phyloP scores from a whole-genome alignment of 306 rosid genomes.

The Rubus idaeus region DNA sequence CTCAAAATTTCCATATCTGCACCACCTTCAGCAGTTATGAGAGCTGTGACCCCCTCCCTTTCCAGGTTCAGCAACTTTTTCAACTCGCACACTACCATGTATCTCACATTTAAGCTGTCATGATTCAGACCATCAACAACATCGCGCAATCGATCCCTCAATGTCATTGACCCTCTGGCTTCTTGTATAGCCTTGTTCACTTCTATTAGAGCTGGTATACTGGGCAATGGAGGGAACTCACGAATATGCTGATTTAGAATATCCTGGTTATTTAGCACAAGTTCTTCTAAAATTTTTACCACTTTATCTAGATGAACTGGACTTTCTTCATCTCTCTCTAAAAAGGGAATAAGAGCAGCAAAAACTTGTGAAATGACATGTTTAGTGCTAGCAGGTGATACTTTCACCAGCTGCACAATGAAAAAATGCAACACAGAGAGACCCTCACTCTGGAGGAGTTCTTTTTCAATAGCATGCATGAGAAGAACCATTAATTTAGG shows the following conservation, averaged over 20 bases:
- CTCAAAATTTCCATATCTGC: constrained; percentile 83
- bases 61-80: constrained; percentile 76
- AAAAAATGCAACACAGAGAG: constrained; percentile 79
- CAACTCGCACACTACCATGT: constrained; percentile 85
- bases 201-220: constrained; percentile 66
- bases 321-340: constrained; percentile 75
- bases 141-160: constrained; percentile 74
- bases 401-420: constrained; percentile 65
- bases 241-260: constrained; percentile 62
- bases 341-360: constrained; percentile 91
- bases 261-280: constrained; percentile 62
- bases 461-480: constrained; percentile 81
- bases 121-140: constrained; percentile 88
- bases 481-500: constrained; percentile 94
- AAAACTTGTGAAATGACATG: constrained; percentile 87
- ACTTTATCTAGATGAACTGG: constrained; percentile 70
- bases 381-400: constrained; percentile 81
- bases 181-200: constrained; percentile 78
- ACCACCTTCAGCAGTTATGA: constrained; percentile 73
- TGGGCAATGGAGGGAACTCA: constrained; percentile 88
- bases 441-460: constrained; percentile 73
- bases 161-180: constrained; percentile 79
- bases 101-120: constrained; percentile 90
- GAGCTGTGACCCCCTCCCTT: constrained; percentile 69
- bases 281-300: constrained; percentile 77